Conservation (phyloP, 306 rosid species). For the Trifolium subterraneum region DNA sequence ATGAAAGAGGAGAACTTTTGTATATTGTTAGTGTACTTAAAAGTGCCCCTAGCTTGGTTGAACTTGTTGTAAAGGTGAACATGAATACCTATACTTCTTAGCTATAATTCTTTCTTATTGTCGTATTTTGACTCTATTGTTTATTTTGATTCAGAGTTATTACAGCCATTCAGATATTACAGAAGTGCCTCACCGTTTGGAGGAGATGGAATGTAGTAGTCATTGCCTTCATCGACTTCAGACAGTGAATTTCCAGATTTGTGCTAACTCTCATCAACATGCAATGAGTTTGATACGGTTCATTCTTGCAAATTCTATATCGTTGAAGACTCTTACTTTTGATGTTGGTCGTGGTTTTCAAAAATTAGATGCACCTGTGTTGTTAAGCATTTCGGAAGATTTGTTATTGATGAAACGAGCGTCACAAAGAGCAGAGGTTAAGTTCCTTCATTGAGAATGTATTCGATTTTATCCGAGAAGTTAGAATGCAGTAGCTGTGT, state of each 20-base stretch:
- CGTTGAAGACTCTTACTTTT: not conserved
- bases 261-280: not conserved
- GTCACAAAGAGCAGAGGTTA: not conserved
- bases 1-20: not conserved
- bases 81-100: not conserved
- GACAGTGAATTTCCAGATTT: not conserved
- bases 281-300: not conserved
- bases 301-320: not conserved
- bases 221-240: not conserved
- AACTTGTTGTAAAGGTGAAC: conserved; percentile 22
- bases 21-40: not conserved
- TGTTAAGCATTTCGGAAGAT: not conserved
- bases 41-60: conserved; percentile 26
- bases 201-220: not conserved
- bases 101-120: too few species aligned
- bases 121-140: too few species aligned
- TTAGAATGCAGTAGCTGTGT: too few species aligned
- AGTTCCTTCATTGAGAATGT: not conserved
- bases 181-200: not conserved
- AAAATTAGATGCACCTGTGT: not conserved
- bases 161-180: too few species aligned
- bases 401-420: not conserved
- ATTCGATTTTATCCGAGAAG: too few species aligned
- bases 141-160: too few species aligned
- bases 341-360: not conserved